A percentile compares a stretch with the other conserved stretches of the same genome.
phyloP scores from a whole-genome alignment of 1,284 basidiomycete genomes.

The Ceratobasidium sp. region DNA sequence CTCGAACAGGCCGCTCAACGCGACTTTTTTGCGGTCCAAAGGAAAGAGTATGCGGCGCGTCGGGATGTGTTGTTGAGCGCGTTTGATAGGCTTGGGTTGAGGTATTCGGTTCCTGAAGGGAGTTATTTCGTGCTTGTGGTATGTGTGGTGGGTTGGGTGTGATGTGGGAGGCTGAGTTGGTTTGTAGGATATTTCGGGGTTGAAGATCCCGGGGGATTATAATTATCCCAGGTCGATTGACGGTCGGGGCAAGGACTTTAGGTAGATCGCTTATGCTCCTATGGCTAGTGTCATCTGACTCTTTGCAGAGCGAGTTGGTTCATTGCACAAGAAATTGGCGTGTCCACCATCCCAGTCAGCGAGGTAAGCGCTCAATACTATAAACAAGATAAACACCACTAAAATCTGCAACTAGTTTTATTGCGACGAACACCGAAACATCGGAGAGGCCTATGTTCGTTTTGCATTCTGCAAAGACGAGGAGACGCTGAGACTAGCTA shows the following conservation, averaged over 20 bases:
- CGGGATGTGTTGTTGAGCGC: constrained; percentile 78
- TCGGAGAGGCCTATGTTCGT: constrained; percentile 87
- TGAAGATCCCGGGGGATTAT: constrained; percentile 88
- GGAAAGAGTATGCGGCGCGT: constrained; percentile 84
- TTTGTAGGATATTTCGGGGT: constrained; percentile 79
- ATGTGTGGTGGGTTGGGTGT: constrained; percentile 51
- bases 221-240: constrained; percentile 81
- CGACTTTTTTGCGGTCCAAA: constrained; percentile 85
- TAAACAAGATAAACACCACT: background rate
- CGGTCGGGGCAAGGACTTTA: constrained; percentile 90
- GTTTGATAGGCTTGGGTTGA: constrained; percentile 88
- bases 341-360: constrained; percentile 93
- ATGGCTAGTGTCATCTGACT: constrained; percentile 30
- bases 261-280: constrained; percentile 61
- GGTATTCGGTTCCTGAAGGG: constrained; percentile 89
- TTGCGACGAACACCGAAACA: constrained; percentile 82
- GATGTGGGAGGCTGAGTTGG: constrained; percentile 48
- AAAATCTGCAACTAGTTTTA: constrained; percentile 77
- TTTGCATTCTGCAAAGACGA: constrained; percentile 96
- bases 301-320: constrained; percentile 84
- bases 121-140: constrained; percentile 91
- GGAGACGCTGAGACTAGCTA: constrained; percentile 82
- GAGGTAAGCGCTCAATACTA: constrained; percentile 68
- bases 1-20: constrained; percentile 80
- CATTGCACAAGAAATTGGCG: constrained; percentile 87